Conservation (phyloP, 2,329 filamentous ascomycete genomes). For the Fusarium sp. region DNA sequence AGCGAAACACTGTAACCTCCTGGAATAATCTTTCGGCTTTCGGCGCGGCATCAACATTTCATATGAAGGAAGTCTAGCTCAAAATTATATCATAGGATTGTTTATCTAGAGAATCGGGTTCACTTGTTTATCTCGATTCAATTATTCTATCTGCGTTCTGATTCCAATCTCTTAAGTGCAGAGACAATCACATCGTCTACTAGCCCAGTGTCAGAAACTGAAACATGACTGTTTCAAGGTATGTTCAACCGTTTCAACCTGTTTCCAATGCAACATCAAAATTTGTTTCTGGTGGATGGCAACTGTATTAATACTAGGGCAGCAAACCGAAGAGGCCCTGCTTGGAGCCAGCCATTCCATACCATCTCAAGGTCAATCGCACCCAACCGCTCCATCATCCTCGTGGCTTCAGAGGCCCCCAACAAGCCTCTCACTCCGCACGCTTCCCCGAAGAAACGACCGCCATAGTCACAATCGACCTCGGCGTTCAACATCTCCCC, state of each 20-base stretch:
- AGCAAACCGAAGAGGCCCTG: accelerated
- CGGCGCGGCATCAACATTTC: background rate
- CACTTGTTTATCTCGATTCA: background rate
- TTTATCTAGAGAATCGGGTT: background rate
- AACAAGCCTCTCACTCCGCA: background rate
- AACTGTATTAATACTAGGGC: background rate
- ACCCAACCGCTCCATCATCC: background rate
- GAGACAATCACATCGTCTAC: background rate
- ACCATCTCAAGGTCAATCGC: background rate
- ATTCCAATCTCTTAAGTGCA: no score
- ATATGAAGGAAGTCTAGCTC: background rate
- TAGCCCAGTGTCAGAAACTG: background rate
- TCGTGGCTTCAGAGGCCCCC: background rate
- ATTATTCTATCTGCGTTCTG: accelerated
- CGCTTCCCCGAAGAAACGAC: background rate
- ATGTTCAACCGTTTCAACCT: background rate
- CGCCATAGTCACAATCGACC: background rate
- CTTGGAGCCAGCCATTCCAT: background rate
- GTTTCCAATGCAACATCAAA: background rate
- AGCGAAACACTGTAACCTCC: background rate
- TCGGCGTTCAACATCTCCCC: background rate
- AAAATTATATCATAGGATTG: accelerated
- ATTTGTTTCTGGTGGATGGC: accelerated
- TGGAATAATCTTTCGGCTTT: accelerated
- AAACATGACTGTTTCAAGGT: background rate